Evolutionary conservation across 495 filamentous ascomycete species (phyloP).

Genomic region (Glarea lozoyensis): DNA sequence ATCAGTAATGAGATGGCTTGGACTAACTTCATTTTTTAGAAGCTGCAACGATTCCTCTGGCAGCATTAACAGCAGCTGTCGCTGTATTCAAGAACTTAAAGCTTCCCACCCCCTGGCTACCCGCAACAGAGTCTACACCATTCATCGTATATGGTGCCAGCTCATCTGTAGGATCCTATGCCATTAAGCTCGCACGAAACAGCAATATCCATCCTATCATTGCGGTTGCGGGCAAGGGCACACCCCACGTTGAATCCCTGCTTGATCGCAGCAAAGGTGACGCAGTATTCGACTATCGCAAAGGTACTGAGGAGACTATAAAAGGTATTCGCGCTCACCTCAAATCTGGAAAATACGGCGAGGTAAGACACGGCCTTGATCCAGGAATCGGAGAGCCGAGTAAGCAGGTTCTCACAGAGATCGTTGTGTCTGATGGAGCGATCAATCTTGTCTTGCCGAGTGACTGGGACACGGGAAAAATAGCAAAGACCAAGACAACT

Average conservation of each 20-base stretch:
- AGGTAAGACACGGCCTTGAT: no score
- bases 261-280: conserved; percentile 59
- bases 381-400: no score
- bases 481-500: neutral
- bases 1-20: no score
- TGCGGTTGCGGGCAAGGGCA: conserved; percentile 52
- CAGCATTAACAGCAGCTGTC: conserved; percentile 60
- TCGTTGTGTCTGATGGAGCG: neutral
- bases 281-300: conserved; percentile 61
- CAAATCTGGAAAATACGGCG: neutral
- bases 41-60: conserved; percentile 61
- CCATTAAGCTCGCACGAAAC: conserved; percentile 50
- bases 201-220: conserved; percentile 69
- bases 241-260: conserved; percentile 45
- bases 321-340: conserved; percentile 34
- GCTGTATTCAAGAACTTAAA: conserved; percentile 41
- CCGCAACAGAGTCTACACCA: conserved; percentile 27
- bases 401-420: no score
- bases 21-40: no score
- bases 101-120: conserved; percentile 54
- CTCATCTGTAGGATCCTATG: conserved; percentile 57
- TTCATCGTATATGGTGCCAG: conserved; percentile 60
- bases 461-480: neutral
- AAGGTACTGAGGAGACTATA: conserved; percentile 42
- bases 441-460: neutral